phyloP scores from a whole-genome alignment of 164 flowering plant genomes.

The Vitis vinifera region ASM3070453v1 NC_081818.1:20021001-20021500 shows the following conservation, averaged over 20 bases:
- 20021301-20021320: background rate
- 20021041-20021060: too few species aligned
- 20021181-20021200: too few species aligned
- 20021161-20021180: background rate
- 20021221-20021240: background rate
- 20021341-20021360: conserved; percentile 18
- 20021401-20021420: conserved; percentile 10
- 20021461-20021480: conserved; percentile 4
- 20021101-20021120: background rate
- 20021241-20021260: background rate
- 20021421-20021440: conserved; percentile 15
- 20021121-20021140: background rate
- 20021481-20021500: background rate
- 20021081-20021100: background rate
- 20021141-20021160: background rate
- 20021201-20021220: too few species aligned
- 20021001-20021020: too few species aligned
- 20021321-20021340: background rate
- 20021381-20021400: conserved; percentile 9
- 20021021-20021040: too few species aligned
- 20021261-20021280: background rate
- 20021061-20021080: background rate
- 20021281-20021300: background rate
- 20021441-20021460: conserved; percentile 23
- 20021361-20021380: conserved; percentile 27